phyloP scores from a whole-genome alignment of 2,329 filamentous ascomycete genomes.

The Aspergillus versicolor region DNA sequence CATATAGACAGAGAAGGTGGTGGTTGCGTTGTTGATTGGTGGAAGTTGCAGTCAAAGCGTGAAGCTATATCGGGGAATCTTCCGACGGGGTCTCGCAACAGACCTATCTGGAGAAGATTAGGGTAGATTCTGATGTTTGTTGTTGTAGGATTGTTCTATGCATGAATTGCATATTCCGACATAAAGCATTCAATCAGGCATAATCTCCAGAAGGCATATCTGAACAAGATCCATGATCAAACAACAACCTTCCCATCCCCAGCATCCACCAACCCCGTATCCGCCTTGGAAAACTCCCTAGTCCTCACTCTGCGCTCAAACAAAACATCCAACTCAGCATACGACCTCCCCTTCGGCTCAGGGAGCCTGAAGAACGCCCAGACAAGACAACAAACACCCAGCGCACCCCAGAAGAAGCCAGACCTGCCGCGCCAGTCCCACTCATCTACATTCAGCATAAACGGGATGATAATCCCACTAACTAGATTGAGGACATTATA shows the following conservation, averaged over 20 bases:
- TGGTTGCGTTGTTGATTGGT: background rate
- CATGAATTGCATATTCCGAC: too few relatives aligned
- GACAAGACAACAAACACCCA: constrained; percentile 21
- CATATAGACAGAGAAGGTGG: background rate
- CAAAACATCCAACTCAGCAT: constrained; percentile 32
- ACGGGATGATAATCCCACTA: constrained; percentile 33
- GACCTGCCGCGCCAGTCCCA: constrained; percentile 31
- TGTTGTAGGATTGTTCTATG: too few relatives aligned
- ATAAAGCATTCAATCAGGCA: too few relatives aligned
- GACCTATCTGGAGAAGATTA: too few relatives aligned
- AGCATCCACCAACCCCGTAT: too few relatives aligned
- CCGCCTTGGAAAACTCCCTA: constrained; percentile 18
- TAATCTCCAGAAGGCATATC: too few relatives aligned
- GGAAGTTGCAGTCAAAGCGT: background rate
- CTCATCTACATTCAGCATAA: constrained; percentile 33
- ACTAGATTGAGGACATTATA: constrained; percentile 9
- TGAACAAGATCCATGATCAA: too few relatives aligned
- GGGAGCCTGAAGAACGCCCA: constrained; percentile 35
- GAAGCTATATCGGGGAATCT: background rate
- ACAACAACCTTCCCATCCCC: too few relatives aligned
- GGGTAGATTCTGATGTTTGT: too few relatives aligned
- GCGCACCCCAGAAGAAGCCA: constrained; percentile 32
- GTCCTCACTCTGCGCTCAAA: constrained; percentile 26
- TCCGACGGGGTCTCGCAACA: background rate
- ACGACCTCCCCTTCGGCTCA: constrained; percentile 30